Evolutionary conservation across 2,329 filamentous ascomycete species (phyloP).

Genomic region (Botryotinia globosa): DNA sequence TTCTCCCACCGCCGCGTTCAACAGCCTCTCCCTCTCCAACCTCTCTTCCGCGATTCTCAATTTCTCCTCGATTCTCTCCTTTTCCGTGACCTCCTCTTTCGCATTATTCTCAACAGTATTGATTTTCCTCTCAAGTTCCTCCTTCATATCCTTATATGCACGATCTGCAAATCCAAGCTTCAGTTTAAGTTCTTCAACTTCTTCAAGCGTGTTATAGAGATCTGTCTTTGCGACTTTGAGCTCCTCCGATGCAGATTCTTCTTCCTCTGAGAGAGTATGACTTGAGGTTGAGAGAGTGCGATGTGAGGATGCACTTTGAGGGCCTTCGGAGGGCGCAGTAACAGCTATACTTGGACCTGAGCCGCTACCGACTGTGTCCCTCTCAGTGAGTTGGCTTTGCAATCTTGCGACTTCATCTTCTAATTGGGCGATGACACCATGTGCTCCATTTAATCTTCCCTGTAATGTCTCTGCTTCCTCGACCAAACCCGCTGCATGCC

Average conservation of each 20-base stretch:
- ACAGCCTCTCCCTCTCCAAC: not conserved
- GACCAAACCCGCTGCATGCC: slow-evolving; percentile 7
- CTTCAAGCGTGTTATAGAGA: slow-evolving; percentile 18
- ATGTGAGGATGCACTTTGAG: not conserved
- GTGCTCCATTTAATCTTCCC: slow-evolving; percentile 11
- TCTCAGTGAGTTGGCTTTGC: not conserved
- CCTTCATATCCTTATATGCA: not conserved
- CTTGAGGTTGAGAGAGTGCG: not conserved
- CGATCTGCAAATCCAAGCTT: not conserved
- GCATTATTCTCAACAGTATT: not conserved
- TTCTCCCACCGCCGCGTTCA: not conserved
- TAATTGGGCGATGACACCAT: not conserved
- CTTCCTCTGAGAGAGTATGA: not conserved
- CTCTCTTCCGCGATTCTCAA: not conserved
- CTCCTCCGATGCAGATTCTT: not conserved
- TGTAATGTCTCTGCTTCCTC: slow-evolving; percentile 13
- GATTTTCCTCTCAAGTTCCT: not conserved
- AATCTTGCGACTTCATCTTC: not conserved
- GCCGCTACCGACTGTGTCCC: not conserved
- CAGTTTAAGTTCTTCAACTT: slow-evolving; percentile 12
- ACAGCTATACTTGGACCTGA: not conserved
- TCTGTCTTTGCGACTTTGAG: not conserved
- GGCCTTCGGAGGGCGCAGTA: not conserved
- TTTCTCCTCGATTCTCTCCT: not conserved
- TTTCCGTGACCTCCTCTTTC: not conserved